phyloP scores from a whole-genome alignment of 768 basidiomycete species.

The Russula dissimulans region DNA sequence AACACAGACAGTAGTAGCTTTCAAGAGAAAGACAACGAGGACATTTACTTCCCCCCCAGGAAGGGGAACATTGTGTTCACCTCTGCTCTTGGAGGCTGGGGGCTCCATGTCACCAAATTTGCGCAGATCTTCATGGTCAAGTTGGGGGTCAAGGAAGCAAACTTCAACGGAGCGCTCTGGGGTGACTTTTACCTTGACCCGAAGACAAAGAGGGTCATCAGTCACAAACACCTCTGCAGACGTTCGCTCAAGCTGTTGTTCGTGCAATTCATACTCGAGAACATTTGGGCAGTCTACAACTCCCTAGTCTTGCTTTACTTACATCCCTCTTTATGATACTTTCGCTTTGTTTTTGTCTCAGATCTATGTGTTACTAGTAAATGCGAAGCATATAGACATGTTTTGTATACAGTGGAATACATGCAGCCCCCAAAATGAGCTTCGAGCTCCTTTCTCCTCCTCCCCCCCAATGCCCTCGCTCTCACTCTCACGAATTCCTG shows the following conservation, averaged over 20 bases:
- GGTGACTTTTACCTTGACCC: conserved; percentile 97
- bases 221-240: conserved; percentile 81
- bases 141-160: conserved; percentile 82
- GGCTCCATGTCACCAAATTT: conserved; percentile 89
- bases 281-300: conserved; percentile 95
- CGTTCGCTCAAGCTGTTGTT: conserved; percentile 88
- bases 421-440: too few relatives aligned
- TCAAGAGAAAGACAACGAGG: conserved; percentile 94
- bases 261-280: conserved; percentile 95
- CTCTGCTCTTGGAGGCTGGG: conserved; percentile 95
- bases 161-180: conserved; percentile 83
- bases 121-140: conserved; percentile 87
- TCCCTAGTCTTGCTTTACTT: too few relatives aligned
- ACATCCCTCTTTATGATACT: too few relatives aligned
- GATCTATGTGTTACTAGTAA: too few relatives aligned
- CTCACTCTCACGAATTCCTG: too few relatives aligned
- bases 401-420: too few relatives aligned
- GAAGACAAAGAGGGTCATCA: conserved; percentile 88
- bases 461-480: too few relatives aligned
- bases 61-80: conserved; percentile 95
- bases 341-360: too few relatives aligned
- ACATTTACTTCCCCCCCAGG: conserved; percentile 94
- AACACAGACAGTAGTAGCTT: conserved; percentile 62
- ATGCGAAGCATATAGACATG: too few relatives aligned
- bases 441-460: too few relatives aligned